Evolutionary conservation across 805 yeast species (phyloP), one percentile per base, ranked within the genome.

Genomic region (Teunomyces atbi): DNA sequence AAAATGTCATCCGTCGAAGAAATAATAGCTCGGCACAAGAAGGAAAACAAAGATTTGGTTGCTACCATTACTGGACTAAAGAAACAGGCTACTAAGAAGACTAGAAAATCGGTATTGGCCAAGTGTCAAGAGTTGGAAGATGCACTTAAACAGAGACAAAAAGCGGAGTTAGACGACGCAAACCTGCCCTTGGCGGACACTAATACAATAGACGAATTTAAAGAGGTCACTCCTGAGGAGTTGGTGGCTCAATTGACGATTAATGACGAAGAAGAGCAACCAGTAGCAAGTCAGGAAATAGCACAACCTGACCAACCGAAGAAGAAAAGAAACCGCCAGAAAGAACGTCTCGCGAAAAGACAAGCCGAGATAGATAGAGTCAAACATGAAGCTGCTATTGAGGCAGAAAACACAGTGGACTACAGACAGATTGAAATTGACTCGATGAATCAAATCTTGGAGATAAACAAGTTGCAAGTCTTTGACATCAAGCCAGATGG

Each of bases 401-500:
- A 92, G 60, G 91, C 96, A 0, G 74, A 68, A 1, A 60, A 63
- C 12, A 76, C 77, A 50, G 86, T 90, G 0, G 89, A 92, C 61
- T 70, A 81, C 54, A 73, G 90, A 28, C 77, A 78, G 41, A 79
- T 86, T 16, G 98, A 92, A 67, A 74, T 81, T 47, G 86, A 82
- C 11, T 80, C 82, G 41, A 74, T 92, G 61, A 73, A 71, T 15
- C 71, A 71, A 30, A 58, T 84, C 21, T 79, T 94, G 49, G 54
- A 59, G 1, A 45, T 76, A 20, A 69, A 76, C 27, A 67, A 74
- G 4, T 67, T 89, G n/a, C 58, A 52, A 16, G 82, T 84, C 52
- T 66, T 74, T 50, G 96, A 90, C 53, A 86, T 90, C 40, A 71
- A 76, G 49, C 96, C 98, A 0, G 98, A 92, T 64, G 99, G 98